These are phyloP conservation scores for Hanseniaspora nectarophila DNA, from an alignment of 805 yeast genomes.

Conservation along the genomic window DNA sequence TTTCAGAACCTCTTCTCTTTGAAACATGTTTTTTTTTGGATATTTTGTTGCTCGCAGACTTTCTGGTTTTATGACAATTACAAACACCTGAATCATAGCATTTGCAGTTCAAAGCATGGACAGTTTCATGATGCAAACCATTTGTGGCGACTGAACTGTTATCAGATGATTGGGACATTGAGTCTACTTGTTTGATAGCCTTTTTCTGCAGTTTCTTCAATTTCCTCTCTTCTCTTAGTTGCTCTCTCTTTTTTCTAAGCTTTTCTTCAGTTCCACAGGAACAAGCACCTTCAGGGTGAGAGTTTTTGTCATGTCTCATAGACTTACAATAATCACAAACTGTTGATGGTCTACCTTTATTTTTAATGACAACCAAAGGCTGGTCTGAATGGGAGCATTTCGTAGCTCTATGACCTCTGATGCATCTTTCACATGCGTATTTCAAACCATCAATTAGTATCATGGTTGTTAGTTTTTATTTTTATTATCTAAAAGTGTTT, in stretches of 20 bases:
- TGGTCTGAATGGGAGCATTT: constrained; percentile 87
- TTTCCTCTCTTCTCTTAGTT: constrained; percentile 20
- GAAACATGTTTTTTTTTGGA: not conserved
- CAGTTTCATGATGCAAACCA: not conserved
- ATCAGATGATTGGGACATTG: not conserved
- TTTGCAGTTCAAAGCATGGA: constrained; percentile 18
- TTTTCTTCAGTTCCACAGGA: constrained; percentile 45
- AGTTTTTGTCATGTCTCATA: constrained; percentile 51
- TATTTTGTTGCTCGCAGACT: not conserved
- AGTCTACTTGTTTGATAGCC: constrained; percentile 18
- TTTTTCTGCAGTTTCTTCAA: constrained; percentile 24
- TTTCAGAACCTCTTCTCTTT: constrained; percentile 3
- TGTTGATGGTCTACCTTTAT: constrained; percentile 90
- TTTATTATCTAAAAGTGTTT: too few relatives aligned
- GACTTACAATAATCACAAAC: constrained; percentile 82
- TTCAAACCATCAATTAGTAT: constrained; percentile 85
- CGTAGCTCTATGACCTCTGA: constrained; percentile 91
- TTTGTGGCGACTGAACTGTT: not conserved
- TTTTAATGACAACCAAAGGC: constrained; percentile 84
- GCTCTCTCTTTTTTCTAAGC: constrained; percentile 25
- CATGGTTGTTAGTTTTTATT: constrained; percentile 35
- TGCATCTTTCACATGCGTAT: constrained; percentile 92
- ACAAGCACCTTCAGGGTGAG: constrained; percentile 51
- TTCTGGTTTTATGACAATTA: constrained; percentile 20
- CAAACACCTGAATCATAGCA: constrained; percentile 24